Conservation (phyloP, 768 basidiomycete species). For the Amanita rubescens region DNA sequence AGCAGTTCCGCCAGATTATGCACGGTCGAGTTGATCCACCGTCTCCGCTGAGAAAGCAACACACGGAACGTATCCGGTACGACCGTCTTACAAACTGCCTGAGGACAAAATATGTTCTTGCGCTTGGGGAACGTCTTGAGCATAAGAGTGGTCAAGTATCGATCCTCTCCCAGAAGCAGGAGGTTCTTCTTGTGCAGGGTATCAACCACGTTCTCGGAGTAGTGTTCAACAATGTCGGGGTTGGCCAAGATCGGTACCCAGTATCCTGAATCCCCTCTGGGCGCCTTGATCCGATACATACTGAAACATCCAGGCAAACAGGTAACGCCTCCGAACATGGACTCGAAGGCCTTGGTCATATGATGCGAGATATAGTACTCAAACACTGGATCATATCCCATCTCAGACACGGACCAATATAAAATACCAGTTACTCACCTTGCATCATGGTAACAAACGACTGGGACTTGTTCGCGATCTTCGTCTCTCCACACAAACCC, state of each 20-base stretch:
- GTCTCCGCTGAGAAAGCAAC: conserved; percentile 89
- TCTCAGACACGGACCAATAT: not conserved
- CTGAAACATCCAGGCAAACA: conserved; percentile 99
- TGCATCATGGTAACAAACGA: conserved; percentile 99
- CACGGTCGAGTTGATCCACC: conserved; percentile 99
- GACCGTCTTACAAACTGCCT: conserved; percentile 98
- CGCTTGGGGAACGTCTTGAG: conserved; percentile 99
- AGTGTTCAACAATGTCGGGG: conserved; percentile 97
- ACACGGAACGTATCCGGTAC: conserved; percentile 96
- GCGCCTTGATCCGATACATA: conserved; percentile 99
- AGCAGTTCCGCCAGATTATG: conserved; percentile 96
- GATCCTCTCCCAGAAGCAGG: conserved; percentile 96
- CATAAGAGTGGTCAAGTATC: conserved; percentile 95
- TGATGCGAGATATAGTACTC: conserved; percentile 99
- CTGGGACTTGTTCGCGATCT: conserved; percentile 98
- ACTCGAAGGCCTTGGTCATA: conserved; percentile 98
- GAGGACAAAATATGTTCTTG: conserved; percentile 98
- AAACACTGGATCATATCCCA: conserved; percentile 57
- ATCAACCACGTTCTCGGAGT: conserved; percentile 99
- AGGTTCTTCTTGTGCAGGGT: conserved; percentile 99
- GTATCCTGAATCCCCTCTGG: conserved; percentile 92
- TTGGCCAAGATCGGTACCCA: conserved; percentile 99
- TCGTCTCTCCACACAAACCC: conserved; percentile 99
- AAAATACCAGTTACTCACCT: conserved; percentile 46
- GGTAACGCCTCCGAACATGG: conserved; percentile 98